Evolutionary conservation across 2,329 filamentous ascomycete species (phyloP).

Genomic region (Fusarium caatingaense): DNA sequence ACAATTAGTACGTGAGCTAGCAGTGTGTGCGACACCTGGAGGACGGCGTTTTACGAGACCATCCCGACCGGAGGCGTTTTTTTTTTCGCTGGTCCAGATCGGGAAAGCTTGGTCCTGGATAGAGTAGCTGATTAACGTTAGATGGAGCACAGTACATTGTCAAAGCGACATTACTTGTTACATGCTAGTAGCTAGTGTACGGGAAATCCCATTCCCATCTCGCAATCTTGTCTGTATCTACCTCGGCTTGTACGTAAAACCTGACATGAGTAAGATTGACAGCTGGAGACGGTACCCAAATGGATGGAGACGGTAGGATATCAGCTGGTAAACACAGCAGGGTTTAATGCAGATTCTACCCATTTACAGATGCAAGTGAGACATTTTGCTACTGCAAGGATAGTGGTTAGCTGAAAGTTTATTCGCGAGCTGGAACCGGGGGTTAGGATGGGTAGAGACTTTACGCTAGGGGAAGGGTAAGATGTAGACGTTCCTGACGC

Average conservation of each 20-base stretch:
- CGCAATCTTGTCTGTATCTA: background rate
- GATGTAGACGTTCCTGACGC: conserved; percentile 24
- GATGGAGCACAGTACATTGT: background rate
- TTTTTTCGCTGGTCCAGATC: background rate
- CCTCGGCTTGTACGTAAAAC: background rate
- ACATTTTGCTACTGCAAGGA: conserved; percentile 1
- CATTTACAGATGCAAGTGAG: conserved; percentile 1
- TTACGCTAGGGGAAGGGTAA: conserved; percentile 7
- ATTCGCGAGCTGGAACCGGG: background rate
- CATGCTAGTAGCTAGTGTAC: background rate
- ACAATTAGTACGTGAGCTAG: background rate
- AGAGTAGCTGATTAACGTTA: background rate
- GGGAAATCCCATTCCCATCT: background rate
- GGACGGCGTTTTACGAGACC: background rate
- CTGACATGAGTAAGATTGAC: background rate
- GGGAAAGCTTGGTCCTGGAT: background rate
- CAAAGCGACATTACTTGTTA: background rate
- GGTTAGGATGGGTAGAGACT: background rate
- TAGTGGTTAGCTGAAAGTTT: background rate
- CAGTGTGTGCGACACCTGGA: background rate
- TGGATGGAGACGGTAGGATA: background rate
- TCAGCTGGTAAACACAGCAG: background rate
- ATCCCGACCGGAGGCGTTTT: background rate
- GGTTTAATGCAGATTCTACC: background rate
- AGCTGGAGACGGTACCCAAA: background rate